A percentile compares a stretch with the other conserved stretches of the same genome.
phyloP scores from a whole-genome alignment of 202 grass and related monocot genomes.

The Schoenoplectus triqueter region DNA sequence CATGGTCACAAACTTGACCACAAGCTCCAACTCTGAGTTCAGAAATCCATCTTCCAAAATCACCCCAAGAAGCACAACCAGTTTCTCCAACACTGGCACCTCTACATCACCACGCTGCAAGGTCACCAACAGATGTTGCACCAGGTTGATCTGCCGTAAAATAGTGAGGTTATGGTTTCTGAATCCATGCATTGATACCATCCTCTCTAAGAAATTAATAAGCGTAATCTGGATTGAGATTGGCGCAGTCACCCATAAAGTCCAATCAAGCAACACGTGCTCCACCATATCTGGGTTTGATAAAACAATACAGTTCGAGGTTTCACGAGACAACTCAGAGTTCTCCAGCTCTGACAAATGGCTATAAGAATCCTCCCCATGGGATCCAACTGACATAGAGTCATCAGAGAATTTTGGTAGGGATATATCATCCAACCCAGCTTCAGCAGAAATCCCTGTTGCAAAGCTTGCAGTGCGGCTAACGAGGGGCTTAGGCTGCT shows the following conservation, averaged over 20 bases:
- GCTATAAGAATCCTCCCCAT: slow-evolving; percentile 94
- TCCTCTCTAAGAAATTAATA: slow-evolving; percentile 93
- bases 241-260: slow-evolving; percentile 89
- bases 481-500: slow-evolving; percentile 74
- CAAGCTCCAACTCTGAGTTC: slow-evolving; percentile 90
- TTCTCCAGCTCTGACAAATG: slow-evolving; percentile 96
- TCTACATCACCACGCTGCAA: slow-evolving; percentile 98
- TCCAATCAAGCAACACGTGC: slow-evolving; percentile 98
- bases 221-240: slow-evolving; percentile 96
- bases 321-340: slow-evolving; percentile 67
- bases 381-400: slow-evolving; percentile 83
- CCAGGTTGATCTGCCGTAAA: slow-evolving; percentile 93
- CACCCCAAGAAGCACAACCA: slow-evolving; percentile 97
- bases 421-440: slow-evolving; percentile 82
- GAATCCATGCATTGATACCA: slow-evolving; percentile 99
- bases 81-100: slow-evolving; percentile 89
- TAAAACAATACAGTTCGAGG: slow-evolving; percentile 83
- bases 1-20: slow-evolving; percentile 98
- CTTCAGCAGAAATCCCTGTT: slow-evolving; percentile 67
- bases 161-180: slow-evolving; percentile 98
- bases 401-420: slow-evolving; percentile 87
- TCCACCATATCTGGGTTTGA: slow-evolving; percentile 99
- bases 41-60: slow-evolving; percentile 99
- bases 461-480: slow-evolving; percentile 67
- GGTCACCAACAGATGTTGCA: slow-evolving; percentile 97